Base-by-base conservation (phyloP, 768 basidiomycete species). In the Boletellus ananas region DNA sequence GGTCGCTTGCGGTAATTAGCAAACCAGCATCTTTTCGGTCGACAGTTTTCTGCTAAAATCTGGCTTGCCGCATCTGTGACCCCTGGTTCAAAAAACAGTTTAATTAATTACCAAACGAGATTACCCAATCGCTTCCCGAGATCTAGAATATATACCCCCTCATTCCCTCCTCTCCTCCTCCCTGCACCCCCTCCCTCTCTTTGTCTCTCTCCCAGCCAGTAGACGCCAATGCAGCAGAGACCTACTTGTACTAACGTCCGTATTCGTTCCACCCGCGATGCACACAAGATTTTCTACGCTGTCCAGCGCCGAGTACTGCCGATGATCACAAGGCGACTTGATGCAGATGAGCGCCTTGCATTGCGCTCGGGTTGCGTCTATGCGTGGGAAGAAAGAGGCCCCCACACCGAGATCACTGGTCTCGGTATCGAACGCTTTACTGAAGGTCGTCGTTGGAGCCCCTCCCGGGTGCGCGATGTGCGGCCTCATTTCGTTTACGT, bases 341-440 rank as follows among this genome's bases (percentile, higher is more conserved):
- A 90, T 58, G 80, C 85, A 38, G 84, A 87, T 59, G 89, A 91
- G 62, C 80, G 85, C 40, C 71, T 75, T 16, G 79, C 80, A 3
- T 69, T 85, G 48, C 56, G 60, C 33, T 70, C 68, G 9, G 68
- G 72, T 37, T 71, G 66, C 50, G 75, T 80, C 34, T 80, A 78
- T 47, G 77, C 77, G 45, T 79, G 87, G 88, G 88, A 89, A 69
- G 87, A 89, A 62, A 75, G 87, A 42, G 80, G 80, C 20, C 83
- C 86, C 14, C 80, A 83, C 57, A 79, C 79, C 20, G 88, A 88
- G 66, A 79, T 87, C 13, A 86, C 84, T 3, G 87, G 87, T 13
- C 75, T 88, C 29, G 85, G 87, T 27, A 91, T 91, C 62, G 90
- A 91, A 62, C 79, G 89, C 25, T 91, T 89, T 68, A 91, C 89